Conservation (phyloP, 2,329 filamentous ascomycete species). For the Xylariaceae sp. region DNA sequence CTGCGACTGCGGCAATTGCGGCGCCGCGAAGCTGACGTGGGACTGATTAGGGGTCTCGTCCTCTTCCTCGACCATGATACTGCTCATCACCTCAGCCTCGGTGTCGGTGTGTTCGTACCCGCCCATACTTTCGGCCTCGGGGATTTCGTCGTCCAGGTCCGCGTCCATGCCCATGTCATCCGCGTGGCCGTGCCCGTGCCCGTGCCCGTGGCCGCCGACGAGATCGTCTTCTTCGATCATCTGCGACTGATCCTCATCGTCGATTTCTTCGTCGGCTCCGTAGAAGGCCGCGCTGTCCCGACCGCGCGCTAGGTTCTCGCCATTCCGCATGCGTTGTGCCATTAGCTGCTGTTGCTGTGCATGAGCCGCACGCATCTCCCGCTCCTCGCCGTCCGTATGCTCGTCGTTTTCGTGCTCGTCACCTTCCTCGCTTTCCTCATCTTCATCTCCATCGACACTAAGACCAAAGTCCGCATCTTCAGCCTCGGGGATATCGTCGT, state of each 20-base stretch:
- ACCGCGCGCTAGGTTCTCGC: slow-evolving; percentile 49
- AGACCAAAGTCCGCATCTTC: slow-evolving; percentile 49
- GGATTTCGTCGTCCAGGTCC: slow-evolving; percentile 67
- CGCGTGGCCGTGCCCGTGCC: slow-evolving; percentile 21
- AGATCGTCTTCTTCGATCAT: slow-evolving; percentile 61
- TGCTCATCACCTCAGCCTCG: slow-evolving; percentile 53
- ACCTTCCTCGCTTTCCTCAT: slow-evolving; percentile 33
- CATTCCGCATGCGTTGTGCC: slow-evolving; percentile 47
- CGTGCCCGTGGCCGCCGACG: slow-evolving; percentile 31
- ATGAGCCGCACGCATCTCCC: slow-evolving; percentile 28
- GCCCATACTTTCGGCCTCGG: slow-evolving; percentile 48
- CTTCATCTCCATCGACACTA: slow-evolving; percentile 38
- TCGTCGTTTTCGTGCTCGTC: slow-evolving; percentile 35
- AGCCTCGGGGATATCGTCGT: slow-evolving; percentile 68
- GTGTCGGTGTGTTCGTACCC: slow-evolving; percentile 76
- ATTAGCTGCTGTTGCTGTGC: slow-evolving; percentile 47
- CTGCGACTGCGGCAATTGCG: background rate
- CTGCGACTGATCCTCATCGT: slow-evolving; percentile 51
- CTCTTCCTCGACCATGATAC: slow-evolving; percentile 38
- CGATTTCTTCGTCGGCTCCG: slow-evolving; percentile 47
- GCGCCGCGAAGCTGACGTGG: slow-evolving; percentile 2
- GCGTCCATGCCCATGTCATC: slow-evolving; percentile 54
- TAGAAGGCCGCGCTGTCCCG: slow-evolving; percentile 46
- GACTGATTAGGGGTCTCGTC: slow-evolving; percentile 29
- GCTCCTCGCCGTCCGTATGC: slow-evolving; percentile 20